phyloP scores from a whole-genome alignment of 1,284 basidiomycete genomes.

The Tremellales sp. region DNA sequence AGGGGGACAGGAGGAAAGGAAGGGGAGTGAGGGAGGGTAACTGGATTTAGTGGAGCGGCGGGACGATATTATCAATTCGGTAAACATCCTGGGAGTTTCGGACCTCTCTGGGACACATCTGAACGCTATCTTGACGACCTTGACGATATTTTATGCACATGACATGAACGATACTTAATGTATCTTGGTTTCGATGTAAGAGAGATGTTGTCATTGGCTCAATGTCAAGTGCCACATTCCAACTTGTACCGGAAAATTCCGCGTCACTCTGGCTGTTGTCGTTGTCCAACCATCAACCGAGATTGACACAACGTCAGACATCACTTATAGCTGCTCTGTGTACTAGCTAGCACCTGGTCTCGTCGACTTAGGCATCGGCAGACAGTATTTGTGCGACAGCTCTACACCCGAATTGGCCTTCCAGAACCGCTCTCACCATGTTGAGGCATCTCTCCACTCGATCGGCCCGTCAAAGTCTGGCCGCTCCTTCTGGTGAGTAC shows the following conservation, averaged over 20 bases:
- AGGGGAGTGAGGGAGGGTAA: slow-evolving; percentile 25
- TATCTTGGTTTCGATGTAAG: no score
- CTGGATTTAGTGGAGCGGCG: slow-evolving; percentile 16
- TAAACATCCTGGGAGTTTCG: no score
- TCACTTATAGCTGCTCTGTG: no score
- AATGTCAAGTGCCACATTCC: slow-evolving; percentile 13
- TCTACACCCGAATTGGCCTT: not conserved
- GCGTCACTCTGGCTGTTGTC: not conserved
- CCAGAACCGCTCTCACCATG: not conserved
- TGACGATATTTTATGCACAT: not conserved
- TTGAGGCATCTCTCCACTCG: slow-evolving; percentile 6
- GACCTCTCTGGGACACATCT: no score
- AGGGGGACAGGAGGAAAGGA: slow-evolving; percentile 8
- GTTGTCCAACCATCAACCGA: not conserved
- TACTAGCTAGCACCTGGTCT: no score
- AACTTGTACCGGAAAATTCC: not conserved
- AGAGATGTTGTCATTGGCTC: slow-evolving; percentile 13
- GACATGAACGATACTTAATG: no score
- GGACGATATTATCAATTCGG: no score
- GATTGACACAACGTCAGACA: not conserved
- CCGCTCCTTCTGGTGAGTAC: slow-evolving; percentile 2
- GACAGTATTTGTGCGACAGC: not conserved
- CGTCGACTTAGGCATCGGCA: no score
- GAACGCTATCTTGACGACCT: slow-evolving; percentile 1
- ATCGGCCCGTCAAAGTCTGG: slow-evolving; percentile 5